Evolutionary conservation across 1,284 basidiomycete species (phyloP), one percentile per base, ranked within the genome.

Genomic region (Marasmius fiardii): DNA sequence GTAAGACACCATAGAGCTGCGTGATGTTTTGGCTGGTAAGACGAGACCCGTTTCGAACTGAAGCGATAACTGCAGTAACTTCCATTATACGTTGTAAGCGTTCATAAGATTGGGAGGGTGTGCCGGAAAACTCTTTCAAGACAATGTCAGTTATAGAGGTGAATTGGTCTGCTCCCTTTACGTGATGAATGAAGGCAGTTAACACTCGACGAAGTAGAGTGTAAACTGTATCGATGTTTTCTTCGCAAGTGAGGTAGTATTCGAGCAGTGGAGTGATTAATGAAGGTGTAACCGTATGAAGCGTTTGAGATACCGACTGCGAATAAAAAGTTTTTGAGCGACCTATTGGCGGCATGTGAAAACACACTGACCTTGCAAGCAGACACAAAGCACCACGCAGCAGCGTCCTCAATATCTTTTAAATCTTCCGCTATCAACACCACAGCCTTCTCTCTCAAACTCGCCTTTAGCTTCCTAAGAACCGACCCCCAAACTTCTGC

Each of bases 181-280:
- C 87, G 65, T 95, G 91, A 67, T 95, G 93, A 4, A 90, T 82
- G 16, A 93, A 71, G 0, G 92, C 86, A 0, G 90, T 95, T 4
- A 92, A 69, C 2, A 88, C 74, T n/a, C 90, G 81, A 4, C 86
- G 83, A 24, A 90, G 64, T 16, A 90, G 76, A 0, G 74, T 82
- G 56, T 75, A 77, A 0, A 81, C 78, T 7, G 65, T 60, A n/a
- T 77, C 75, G 0, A 77, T 68, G 8, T 71, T 65, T n/a, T 75
- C 47, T 26, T 33, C 70, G 31, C 67, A 63, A 1, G 65, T 61
- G n/a, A 90, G 68, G 64, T 88, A 76, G 57, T 73, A 77, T 3
- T 71, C 66, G 7, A 91, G 60, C 0, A 93, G 71, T 0, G 81
- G 76, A 0, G 68, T 62, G 28, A 93, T 73, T 45, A 94, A 76